These are phyloP conservation scores for Dacryopinax primogenitus DNA, from an alignment of 768 basidiomycete species.

Conservation along the genomic window DNA sequence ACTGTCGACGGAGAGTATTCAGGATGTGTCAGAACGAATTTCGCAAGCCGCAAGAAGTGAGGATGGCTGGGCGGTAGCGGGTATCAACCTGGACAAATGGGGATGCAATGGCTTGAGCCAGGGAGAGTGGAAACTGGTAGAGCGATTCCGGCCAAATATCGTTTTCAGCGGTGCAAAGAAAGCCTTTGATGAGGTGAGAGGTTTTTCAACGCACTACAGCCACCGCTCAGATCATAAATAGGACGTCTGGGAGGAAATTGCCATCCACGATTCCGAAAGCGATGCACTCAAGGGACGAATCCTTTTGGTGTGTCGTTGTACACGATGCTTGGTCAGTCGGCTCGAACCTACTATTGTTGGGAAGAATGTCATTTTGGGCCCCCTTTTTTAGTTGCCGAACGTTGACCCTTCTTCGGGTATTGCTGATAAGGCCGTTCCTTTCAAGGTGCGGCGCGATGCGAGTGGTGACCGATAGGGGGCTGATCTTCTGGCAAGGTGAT, in stretches of 20 bases:
- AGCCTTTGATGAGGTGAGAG: conserved; percentile 45
- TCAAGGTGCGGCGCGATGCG: conserved; percentile 12
- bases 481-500: background rate
- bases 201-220: background rate
- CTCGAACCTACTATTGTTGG: conserved; percentile 10
- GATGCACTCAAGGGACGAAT: conserved; percentile 32
- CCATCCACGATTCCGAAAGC: conserved; percentile 24
- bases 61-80: conserved; percentile 38
- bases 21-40: conserved; percentile 38
- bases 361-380: conserved; percentile 8
- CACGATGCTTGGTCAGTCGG: conserved; percentile 51
- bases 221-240: background rate
- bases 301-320: conserved; percentile 52
- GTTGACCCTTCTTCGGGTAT: conserved; percentile 51
- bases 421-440: conserved; percentile 60
- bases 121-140: conserved; percentile 5
- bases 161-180: conserved; percentile 49
- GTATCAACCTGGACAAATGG: background rate
- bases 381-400: conserved; percentile 50
- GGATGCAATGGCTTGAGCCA: background rate
- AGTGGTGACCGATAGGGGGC: background rate
- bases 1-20: conserved; percentile 53
- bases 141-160: conserved; percentile 67
- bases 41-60: conserved; percentile 35
- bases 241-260: conserved; percentile 52